Base-by-base conservation (phyloP, 306 rosid genomes). In the Lotus japonicus region DNA sequence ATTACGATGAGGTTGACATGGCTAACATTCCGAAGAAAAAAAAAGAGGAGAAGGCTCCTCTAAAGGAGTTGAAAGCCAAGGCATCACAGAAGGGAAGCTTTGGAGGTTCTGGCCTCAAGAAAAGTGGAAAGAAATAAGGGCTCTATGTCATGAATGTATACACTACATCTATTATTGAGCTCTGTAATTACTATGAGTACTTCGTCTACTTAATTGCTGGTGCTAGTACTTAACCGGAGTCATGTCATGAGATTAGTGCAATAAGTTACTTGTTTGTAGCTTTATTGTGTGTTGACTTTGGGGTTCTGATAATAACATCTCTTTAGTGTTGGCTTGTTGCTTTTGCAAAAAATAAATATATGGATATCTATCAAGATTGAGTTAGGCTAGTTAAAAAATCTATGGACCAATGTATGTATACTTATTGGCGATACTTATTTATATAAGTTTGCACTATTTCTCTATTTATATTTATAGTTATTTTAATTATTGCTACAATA, bases 21-120 rank as follows among this genome's bases (percentile, higher is more conserved):
- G 98, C 91, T 26, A 92, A 92, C 78, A 38, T 92, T 42, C 97
- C 90, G 82, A 89, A 92, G 89, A 89, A 92, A 77, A 92, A 92
- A 48, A 97, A 92, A 0, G 98, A 92, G 79, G 98, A 92, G 77
- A 90, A 92, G 97, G 98, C 89, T 13, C n/a, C 95, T 0, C 84
- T 92, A 36, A 87, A 73, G 81, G 95, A 92, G 49, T 87, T 92
- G 68, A 87, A 83, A 71, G 83, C 91, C 70, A 89, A 89, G 89
- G 95, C 95, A 3, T 79, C 64, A 58, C 90, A 84, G 80, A 92
- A 89, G 80, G 95, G 91, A 2, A 19, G 55, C 18, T 83, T 89
- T 26, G 98, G 98, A 62, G 95, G 96, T 74, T 50, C 92, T 45
- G 92, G 96, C 52, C 91, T 89, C 67, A 92, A 89, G 91, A 92